A percentile compares a stretch with the other conserved stretches of the same genome.
phyloP scores from a whole-genome alignment of 179 eudicot genomes.

The Silene noctiflora region DNA sequence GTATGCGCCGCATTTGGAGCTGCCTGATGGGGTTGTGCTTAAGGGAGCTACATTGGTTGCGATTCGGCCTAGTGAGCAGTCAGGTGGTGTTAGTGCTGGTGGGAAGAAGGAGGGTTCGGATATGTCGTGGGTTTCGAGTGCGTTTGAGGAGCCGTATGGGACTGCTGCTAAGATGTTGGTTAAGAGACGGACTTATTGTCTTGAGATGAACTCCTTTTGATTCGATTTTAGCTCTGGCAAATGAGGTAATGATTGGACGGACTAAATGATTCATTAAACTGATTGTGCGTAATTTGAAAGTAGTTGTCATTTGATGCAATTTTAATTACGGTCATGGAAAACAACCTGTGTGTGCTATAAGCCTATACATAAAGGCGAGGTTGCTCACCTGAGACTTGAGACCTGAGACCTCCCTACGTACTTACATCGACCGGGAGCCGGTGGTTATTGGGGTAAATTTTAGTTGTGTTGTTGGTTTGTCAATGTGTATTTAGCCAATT shows the following conservation, averaged over 20 bases:
- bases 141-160: slow-evolving; percentile 86
- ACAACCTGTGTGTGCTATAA: too few species aligned
- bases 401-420: too few species aligned
- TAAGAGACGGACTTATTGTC: slow-evolving; percentile 86
- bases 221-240: too few species aligned
- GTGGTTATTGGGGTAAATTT: neutral
- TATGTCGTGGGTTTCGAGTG: slow-evolving; percentile 63
- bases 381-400: too few species aligned
- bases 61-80: slow-evolving; percentile 80
- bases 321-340: too few species aligned
- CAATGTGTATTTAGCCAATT: neutral
- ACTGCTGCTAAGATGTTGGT: slow-evolving; percentile 86
- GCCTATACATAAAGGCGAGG: too few species aligned
- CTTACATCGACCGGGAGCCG: too few species aligned
- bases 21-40: slow-evolving; percentile 71
- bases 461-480: neutral
- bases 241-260: too few species aligned
- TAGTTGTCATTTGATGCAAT: too few species aligned
- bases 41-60: slow-evolving; percentile 95
- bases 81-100: slow-evolving; percentile 30
- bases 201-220: slow-evolving; percentile 94
- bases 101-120: slow-evolving; percentile 74
- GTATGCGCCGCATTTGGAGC: slow-evolving; percentile 81
- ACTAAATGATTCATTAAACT: too few species aligned
- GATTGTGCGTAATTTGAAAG: too few species aligned